A percentile compares a stretch with the other conserved stretches of the same genome.
These are phyloP conservation scores for Exophiala bonariae DNA, from an alignment of 2,329 filamentous ascomycete species.

Conservation along the genomic window DNA sequence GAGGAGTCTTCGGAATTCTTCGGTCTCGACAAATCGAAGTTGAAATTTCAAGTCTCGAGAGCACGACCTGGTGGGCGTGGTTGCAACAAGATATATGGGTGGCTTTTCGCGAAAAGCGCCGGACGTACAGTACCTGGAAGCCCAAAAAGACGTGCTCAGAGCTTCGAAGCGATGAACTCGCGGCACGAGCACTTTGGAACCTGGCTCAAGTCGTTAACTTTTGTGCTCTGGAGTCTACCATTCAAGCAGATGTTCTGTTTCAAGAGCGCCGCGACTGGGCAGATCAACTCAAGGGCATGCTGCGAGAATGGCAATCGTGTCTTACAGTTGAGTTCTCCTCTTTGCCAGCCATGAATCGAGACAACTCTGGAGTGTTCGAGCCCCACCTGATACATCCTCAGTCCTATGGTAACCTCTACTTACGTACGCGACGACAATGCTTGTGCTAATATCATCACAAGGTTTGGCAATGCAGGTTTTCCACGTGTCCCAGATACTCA, in stretches of 20 bases:
- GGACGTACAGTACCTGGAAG: conserved; percentile 59
- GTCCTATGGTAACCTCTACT: conserved; percentile 23
- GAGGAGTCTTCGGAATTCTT: conserved; percentile 67
- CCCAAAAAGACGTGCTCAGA: conserved; percentile 51
- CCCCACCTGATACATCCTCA: conserved; percentile 31
- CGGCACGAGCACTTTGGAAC: conserved; percentile 55
- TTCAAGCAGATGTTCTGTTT: background rate
- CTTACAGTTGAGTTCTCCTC: conserved; percentile 31
- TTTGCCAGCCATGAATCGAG: conserved; percentile 19
- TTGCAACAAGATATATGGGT: conserved; percentile 67
- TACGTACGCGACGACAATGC: background rate
- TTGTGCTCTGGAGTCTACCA: conserved; percentile 4
- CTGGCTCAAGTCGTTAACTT: conserved; percentile 43
- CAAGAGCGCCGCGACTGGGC: background rate
- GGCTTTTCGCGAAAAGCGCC: conserved; percentile 59
- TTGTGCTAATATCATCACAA: background rate
- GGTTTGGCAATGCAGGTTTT: conserved; percentile 1
- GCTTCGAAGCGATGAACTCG: conserved; percentile 56
- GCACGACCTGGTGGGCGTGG: conserved; percentile 67
- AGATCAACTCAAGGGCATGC: conserved; percentile 14
- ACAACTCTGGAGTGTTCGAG: conserved; percentile 15
- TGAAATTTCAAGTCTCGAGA: conserved; percentile 56
- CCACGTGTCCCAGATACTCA: background rate
- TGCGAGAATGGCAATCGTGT: conserved; percentile 31
- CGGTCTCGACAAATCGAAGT: conserved; percentile 63